Evolutionary conservation across 2,329 filamentous ascomycete species (phyloP), one percentile per base, ranked within the genome.

Genomic region (Exophiala sideris): DNA sequence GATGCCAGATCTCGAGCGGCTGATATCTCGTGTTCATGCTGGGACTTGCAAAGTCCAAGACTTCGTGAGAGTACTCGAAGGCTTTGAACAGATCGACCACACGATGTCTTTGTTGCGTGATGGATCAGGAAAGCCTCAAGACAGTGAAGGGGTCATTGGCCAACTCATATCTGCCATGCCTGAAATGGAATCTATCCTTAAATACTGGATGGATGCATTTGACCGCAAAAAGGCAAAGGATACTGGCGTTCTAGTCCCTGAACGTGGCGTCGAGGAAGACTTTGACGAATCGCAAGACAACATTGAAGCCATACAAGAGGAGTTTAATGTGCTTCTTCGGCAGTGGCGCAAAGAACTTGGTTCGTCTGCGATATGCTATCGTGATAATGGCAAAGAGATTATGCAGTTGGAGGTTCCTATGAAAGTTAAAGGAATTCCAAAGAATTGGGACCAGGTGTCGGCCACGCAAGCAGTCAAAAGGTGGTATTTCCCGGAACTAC

Each of bases 51-150:
- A 85, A 66, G 83, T 91, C 0, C 88, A 94, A 52, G 94, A 99
- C 68, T 99, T 99, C 69, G 84, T 97, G 42, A 88, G 86, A 45
- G 92, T 97, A 0, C 78, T 99, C 0, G 91, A 97, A 70, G 94
- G 94, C 0, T 99, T 96, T 64, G 94, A 97, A 74, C 92, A 96
- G 71, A 97, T 99, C 42, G 91, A 96, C 59, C 94, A 96, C 69
- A 95, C 91, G 1, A 89, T 96, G 80, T 82, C 84, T 48, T 79
- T 97, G 18, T 79, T 97, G 1, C 79, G 81, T 44, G 80, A 85
- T 7, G 88, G 88, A 64, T 83, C 86, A 49, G 82, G 85, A n/a
- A 55, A 56, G 16, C 33, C 42, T 14, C 4, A 39, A 29, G 59
- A 62, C 21, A 88, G 87, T 2, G 86, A 90, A 46, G 88, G 90